Conservation (phyloP, 164 flowering plant genomes). For the Sedum album region DNA sequence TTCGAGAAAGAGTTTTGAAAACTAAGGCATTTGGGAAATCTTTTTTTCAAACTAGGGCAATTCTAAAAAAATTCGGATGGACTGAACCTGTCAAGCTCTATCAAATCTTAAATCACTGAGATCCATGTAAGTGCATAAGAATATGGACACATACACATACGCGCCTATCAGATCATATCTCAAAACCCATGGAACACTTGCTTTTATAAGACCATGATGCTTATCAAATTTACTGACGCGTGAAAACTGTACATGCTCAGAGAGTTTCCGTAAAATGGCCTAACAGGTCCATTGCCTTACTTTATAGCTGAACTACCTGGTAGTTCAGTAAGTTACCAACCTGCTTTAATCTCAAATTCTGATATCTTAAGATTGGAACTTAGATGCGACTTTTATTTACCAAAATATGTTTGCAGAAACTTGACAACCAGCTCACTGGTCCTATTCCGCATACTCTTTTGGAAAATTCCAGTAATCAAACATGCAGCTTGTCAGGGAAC, state of each 20-base stretch:
- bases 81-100: slow-evolving; percentile 8
- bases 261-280: slow-evolving; percentile 31
- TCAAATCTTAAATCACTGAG: slow-evolving; percentile 17
- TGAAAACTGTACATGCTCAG: slow-evolving; percentile 24
- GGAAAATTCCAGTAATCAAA: slow-evolving; percentile 11
- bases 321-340: slow-evolving; percentile 17
- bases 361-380: not conserved
- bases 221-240: too few species aligned
- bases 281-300: slow-evolving; percentile 20
- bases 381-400: not conserved
- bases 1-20: too few species aligned
- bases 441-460: slow-evolving; percentile 27
- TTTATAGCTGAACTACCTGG: slow-evolving; percentile 16
- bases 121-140: slow-evolving; percentile 14
- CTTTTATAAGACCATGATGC: too few species aligned
- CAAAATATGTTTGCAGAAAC: slow-evolving; percentile 18
- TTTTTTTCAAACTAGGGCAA: too few species aligned
- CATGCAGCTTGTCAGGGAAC: slow-evolving; percentile 1
- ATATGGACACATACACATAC: not conserved
- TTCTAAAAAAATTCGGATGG: too few species aligned
- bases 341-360: not conserved
- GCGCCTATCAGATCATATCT: not conserved
- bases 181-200: not conserved
- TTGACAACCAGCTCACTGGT: slow-evolving; percentile 30
- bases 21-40: too few species aligned